Evolutionary conservation across 192 early-diverging fungal genomes (phyloP).

Genomic region (Gorgonomyces haynaldii): DNA sequence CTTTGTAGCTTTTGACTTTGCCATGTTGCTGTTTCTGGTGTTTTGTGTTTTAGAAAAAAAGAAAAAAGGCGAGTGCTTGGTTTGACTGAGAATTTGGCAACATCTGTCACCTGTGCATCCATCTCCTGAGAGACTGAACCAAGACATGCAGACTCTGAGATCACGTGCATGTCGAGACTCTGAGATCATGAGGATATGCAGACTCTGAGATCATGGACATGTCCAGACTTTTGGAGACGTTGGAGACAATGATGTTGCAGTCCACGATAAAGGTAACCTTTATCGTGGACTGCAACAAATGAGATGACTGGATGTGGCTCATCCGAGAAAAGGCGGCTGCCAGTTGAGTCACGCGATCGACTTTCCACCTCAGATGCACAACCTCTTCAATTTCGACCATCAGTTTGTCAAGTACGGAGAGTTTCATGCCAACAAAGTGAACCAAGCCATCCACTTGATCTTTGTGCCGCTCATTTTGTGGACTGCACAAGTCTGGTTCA

Average conservation of each 20-base stretch:
- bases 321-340: no score
- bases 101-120: no score
- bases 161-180: not conserved
- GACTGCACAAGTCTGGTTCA: constrained; percentile 54
- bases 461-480: constrained; percentile 89
- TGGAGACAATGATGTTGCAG: no score
- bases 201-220: not conserved
- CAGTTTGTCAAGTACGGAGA: constrained; percentile 72
- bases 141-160: not conserved
- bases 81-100: not conserved
- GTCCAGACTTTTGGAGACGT: not conserved
- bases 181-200: not conserved
- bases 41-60: constrained; percentile 1
- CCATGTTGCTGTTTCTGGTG: constrained; percentile 20
- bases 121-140: not conserved
- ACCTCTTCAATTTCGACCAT: constrained; percentile 64
- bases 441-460: constrained; percentile 72
- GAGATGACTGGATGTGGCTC: no score
- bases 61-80: not conserved
- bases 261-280: no score
- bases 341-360: not conserved
- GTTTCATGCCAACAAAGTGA: constrained; percentile 64
- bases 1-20: constrained; percentile 83
- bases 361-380: constrained; percentile 10
- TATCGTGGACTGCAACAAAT: no score